phyloP scores from a whole-genome alignment of 2,329 filamentous ascomycete genomes.

The Apiospora arundinis region DNA sequence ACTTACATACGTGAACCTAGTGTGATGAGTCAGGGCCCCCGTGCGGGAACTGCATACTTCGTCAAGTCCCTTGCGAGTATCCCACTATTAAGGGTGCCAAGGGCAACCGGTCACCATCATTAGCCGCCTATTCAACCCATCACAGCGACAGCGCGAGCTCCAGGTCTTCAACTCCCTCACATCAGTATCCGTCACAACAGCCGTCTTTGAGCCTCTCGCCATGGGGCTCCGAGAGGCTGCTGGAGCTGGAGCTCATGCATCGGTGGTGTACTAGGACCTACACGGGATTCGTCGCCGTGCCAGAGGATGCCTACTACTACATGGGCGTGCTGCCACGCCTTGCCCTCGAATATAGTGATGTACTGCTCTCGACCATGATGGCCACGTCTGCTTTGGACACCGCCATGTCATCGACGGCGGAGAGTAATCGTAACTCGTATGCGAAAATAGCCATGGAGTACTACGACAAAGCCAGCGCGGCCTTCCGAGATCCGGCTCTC shows the following conservation, averaged over 20 bases:
- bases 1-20: not conserved
- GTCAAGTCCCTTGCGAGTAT: conserved; percentile 16
- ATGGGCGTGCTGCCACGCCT: not conserved
- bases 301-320: conserved; percentile 12
- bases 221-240: conserved; percentile 4
- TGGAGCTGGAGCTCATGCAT: conserved; percentile 22
- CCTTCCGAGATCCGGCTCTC: not conserved
- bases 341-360: conserved; percentile 11
- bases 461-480: conserved; percentile 12
- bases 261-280: conserved; percentile 15
- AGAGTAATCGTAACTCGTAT: not conserved
- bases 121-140: not conserved
- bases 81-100: not conserved
- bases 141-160: conserved; percentile 4
- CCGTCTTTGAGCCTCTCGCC: not conserved
- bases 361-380: conserved; percentile 1
- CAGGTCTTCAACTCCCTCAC: not conserved
- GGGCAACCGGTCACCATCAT: not conserved
- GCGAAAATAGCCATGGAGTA: not conserved
- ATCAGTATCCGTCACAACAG: not conserved
- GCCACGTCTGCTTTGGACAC: conserved; percentile 11
- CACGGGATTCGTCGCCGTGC: not conserved
- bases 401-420: not conserved
- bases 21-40: conserved; percentile 21
- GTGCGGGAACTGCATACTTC: conserved; percentile 20